phyloP scores from a whole-genome alignment of 495 filamentous ascomycete species.

The Durotheca rogersii region DNA sequence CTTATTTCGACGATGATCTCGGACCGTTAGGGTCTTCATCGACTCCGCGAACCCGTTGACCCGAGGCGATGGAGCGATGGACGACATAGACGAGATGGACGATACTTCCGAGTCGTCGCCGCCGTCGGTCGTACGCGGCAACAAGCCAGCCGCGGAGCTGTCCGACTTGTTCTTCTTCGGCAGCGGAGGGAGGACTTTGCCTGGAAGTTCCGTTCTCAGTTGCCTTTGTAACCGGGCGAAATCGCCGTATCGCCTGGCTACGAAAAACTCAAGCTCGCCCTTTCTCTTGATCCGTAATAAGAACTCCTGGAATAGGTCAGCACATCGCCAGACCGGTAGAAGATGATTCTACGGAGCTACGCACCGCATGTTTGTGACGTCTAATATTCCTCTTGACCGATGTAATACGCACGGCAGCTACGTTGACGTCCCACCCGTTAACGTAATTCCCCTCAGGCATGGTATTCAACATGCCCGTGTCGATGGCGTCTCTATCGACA shows the following conservation, averaged over 20 bases:
- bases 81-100: slow-evolving; percentile 78
- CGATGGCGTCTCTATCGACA: slow-evolving; percentile 87
- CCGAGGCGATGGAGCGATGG: slow-evolving; percentile 32
- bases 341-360: slow-evolving; percentile 34
- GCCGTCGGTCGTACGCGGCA: slow-evolving; percentile 46
- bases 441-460: slow-evolving; percentile 86
- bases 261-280: slow-evolving; percentile 68
- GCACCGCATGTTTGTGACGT: slow-evolving; percentile 88
- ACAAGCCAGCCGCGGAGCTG: slow-evolving; percentile 57
- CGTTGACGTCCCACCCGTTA: slow-evolving; percentile 96
- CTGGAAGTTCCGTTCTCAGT: slow-evolving; percentile 82
- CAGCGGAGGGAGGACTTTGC: slow-evolving; percentile 82
- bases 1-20: slow-evolving; percentile 39
- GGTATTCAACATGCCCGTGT: slow-evolving; percentile 80
- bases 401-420: slow-evolving; percentile 82
- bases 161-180: slow-evolving; percentile 87
- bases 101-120: slow-evolving; percentile 69
- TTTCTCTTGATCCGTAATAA: slow-evolving; percentile 76
- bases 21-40: slow-evolving; percentile 48
- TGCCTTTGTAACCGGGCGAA: slow-evolving; percentile 78
- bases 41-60: slow-evolving; percentile 30
- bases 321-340: not conserved
- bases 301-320: slow-evolving; percentile 69
- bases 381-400: slow-evolving; percentile 82
- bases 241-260: slow-evolving; percentile 85